phyloP scores from a whole-genome alignment of 2,329 filamentous ascomycete genomes.

The Trichoderma oligosporum region DNA sequence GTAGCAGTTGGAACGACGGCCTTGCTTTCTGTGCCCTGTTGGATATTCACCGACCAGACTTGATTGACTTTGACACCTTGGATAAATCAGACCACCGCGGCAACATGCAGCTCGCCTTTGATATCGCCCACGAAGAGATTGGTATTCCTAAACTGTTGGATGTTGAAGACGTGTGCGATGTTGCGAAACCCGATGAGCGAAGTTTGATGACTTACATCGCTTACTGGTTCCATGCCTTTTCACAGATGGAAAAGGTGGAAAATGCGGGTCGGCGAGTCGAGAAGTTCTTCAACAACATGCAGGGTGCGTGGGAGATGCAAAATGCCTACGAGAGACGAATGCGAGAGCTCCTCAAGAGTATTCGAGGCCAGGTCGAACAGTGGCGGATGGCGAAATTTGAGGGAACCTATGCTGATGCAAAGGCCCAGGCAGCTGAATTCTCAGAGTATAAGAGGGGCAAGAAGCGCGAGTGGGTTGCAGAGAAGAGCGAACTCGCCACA shows the following conservation, averaged over 20 bases:
- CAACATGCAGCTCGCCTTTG: constrained; percentile 97
- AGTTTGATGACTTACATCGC: constrained; percentile 99
- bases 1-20: constrained; percentile 93
- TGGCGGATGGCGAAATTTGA: constrained; percentile 83
- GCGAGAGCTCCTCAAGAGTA: constrained; percentile 72
- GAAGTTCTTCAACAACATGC: constrained; percentile 98
- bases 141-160: constrained; percentile 94
- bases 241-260: constrained; percentile 97
- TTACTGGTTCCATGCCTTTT: constrained; percentile 99
- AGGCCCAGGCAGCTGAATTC: constrained; percentile 78
- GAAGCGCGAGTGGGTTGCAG: constrained; percentile 94
- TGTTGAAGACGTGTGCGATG: constrained; percentile 96
- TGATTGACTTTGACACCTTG: constrained; percentile 93
- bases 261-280: constrained; percentile 94
- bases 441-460: constrained; percentile 83
- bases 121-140: constrained; percentile 93
- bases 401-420: constrained; percentile 89
- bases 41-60: constrained; percentile 92
- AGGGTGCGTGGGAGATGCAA: constrained; percentile 99
- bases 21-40: constrained; percentile 93
- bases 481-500: constrained; percentile 93
- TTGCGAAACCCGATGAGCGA: constrained; percentile 90
- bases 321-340: constrained; percentile 91
- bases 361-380: constrained; percentile 65
- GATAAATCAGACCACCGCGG: constrained; percentile 92